A percentile compares a stretch with the other conserved stretches of the same genome.
phyloP scores from a whole-genome alignment of 2,329 filamentous ascomycete genomes.

The Fusarium virguliforme region DNA sequence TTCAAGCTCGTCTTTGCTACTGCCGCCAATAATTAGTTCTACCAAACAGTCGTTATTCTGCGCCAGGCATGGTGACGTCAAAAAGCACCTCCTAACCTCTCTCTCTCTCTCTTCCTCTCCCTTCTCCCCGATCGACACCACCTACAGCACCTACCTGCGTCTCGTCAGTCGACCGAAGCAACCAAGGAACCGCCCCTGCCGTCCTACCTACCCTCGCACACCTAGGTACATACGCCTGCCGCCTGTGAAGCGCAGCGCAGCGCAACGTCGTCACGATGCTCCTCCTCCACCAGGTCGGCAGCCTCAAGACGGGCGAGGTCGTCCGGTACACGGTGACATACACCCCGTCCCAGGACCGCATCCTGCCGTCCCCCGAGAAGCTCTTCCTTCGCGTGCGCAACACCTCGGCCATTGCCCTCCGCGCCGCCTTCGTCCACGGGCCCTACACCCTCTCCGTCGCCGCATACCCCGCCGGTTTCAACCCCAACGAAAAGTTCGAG shows the following conservation, averaged over 20 bases:
- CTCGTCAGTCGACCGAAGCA: slow-evolving; percentile 22
- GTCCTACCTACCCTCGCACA: slow-evolving; percentile 19
- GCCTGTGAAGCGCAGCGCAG: slow-evolving; percentile 26
- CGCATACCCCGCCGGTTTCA: slow-evolving; percentile 86
- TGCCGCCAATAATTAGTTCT: not conserved
- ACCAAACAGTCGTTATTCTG: not conserved
- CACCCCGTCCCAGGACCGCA: slow-evolving; percentile 88
- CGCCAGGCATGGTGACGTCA: slow-evolving; percentile 51
- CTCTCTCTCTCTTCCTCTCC: slow-evolving; percentile 12
- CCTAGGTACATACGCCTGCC: slow-evolving; percentile 24
- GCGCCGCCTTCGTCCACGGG: slow-evolving; percentile 96
- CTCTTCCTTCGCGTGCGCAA: slow-evolving; percentile 93
- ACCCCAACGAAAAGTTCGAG: slow-evolving; percentile 84
- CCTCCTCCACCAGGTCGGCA: slow-evolving; percentile 90
- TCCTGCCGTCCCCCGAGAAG: slow-evolving; percentile 85
- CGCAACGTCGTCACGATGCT: slow-evolving; percentile 73
- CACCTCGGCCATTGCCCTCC: slow-evolving; percentile 88
- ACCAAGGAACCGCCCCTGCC: slow-evolving; percentile 21
- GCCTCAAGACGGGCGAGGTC: slow-evolving; percentile 94
- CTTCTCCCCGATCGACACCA: slow-evolving; percentile 15
- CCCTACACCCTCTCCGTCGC: slow-evolving; percentile 93
- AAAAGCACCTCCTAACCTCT: slow-evolving; percentile 34
- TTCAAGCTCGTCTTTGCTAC: slow-evolving; percentile 10
- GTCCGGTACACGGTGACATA: slow-evolving; percentile 95
- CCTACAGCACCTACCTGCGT: slow-evolving; percentile 4